Evolutionary conservation across 2,329 filamentous ascomycete genomes (phyloP).

Genomic region (Lasiodiplodia gonubiensis): DNA sequence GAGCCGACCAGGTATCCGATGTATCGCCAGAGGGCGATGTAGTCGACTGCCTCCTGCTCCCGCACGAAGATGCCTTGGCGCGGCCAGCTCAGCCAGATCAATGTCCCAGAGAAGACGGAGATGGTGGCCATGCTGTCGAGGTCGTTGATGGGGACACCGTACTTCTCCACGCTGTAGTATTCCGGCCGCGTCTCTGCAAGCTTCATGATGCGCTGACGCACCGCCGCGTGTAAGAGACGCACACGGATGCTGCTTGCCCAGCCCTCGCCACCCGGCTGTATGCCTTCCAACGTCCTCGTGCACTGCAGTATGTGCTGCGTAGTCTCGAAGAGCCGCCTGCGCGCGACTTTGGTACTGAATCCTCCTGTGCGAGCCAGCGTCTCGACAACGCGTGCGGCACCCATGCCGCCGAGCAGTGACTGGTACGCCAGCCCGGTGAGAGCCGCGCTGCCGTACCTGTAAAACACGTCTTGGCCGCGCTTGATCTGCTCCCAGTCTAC

Average conservation of each 20-base stretch:
- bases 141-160: constrained; percentile 75
- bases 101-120: constrained; percentile 68
- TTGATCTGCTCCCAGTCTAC: constrained; percentile 78
- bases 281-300: constrained; percentile 66
- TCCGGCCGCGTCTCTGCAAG: constrained; percentile 61
- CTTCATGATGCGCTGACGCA: constrained; percentile 68
- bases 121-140: constrained; percentile 77
- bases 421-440: constrained; percentile 69
- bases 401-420: constrained; percentile 73
- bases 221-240: constrained; percentile 70
- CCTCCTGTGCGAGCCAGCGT: constrained; percentile 76
- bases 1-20: constrained; percentile 74
- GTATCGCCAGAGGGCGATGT: constrained; percentile 77
- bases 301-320: constrained; percentile 78
- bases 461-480: constrained; percentile 77
- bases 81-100: constrained; percentile 73
- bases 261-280: constrained; percentile 71
- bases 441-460: constrained; percentile 72
- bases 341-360: constrained; percentile 71
- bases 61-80: constrained; percentile 73
- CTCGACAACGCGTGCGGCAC: constrained; percentile 73
- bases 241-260: constrained; percentile 70
- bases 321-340: constrained; percentile 72
- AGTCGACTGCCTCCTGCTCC: constrained; percentile 68
- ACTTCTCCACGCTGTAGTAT: constrained; percentile 66